Base-by-base conservation (phyloP, 2,329 filamentous ascomycete genomes). In the Pyrenophora tritici-repentis region DNA sequence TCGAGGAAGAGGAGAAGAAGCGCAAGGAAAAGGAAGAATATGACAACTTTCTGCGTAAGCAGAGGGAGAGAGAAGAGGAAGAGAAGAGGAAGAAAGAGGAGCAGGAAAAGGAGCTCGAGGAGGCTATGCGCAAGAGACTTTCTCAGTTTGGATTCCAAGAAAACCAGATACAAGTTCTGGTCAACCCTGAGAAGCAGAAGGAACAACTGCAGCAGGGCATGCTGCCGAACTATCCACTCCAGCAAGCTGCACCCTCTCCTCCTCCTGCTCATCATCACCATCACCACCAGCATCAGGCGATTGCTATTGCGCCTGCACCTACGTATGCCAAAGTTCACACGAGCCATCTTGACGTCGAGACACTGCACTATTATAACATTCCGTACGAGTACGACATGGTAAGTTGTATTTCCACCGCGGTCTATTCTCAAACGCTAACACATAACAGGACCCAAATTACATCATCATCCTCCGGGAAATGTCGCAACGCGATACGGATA, bases 401-500 rank as follows among this genome's bases (percentile, higher is more conserved):
- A 73, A 73, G 76, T 73, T 17, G 26, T 12, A 29, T 10, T 14
- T 31, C 42, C 10, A 20, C 13, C 10, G 2, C 24, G 12, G 4
- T 17, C 4, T 13, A 22, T 12, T 12, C 5, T 29, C 14, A 20
- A 24, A n/a, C 34, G 17, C 24, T 59, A 46, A 62, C 53, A 42
- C 10, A 16, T 34, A 32, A 12, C 40, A 66, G 62, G 75, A 81
- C 59, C 67, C 71, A 8, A 73, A 78, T 47, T 81, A 76, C 67
- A 75, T 80, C 64, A 77, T 81, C 61, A 77, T 81, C 50, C 70
- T 79, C 9, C 75, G 76, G 43, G 78, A 81, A 53, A 78, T 81
- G 73, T 74, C 75, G 56, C 72, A 74, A 40, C 68, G 71, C 47
- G 77, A 80, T 44, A 80, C 78, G 4, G 77, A 80, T 35, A 70